Evolutionary conservation across 148 eudicot species (phyloP), one percentile per base, ranked within the genome.

Genomic region (Pouteria glomerata): DNA sequence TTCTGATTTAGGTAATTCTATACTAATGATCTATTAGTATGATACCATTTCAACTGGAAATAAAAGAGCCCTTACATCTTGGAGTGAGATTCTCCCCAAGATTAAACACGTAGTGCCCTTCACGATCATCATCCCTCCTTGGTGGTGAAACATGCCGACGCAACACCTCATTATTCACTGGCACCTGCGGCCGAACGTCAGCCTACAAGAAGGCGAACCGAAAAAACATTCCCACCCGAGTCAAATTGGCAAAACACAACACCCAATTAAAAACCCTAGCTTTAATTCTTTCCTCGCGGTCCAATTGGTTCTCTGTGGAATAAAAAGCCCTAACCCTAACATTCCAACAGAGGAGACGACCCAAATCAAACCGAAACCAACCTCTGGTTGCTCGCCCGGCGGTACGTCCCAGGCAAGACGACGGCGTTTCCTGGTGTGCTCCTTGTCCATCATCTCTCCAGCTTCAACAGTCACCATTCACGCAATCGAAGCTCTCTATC

Each of bases 31-130:
- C 26, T 24, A 21, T 10, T 41, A 73, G 66, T 23, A 18, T 41
- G n/a, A 41, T 2, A 23, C 1, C 16, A 14, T 2, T 37, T 34
- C 12, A 50, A 48, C 31, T 26, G 41, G 8, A 65, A 50, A 29
- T 21, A 7, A 41, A 30, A 52, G 56, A 31, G 24, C 8, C n/a
- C 84, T 85, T 84, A 93, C 98, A 93, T 90, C 96, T 81, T 63
- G 92, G 82, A 57, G 96, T 93, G 73, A 93, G 81, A 84, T 93
- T 85, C 62, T 93, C 98, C 63, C 98, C 98, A 14, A 89, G 78
- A 70, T 72, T 75, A 75, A 76, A 93, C 63, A 84, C 89, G 62
- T 81, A 93, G 83, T 93, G 98, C 1, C 98, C 98, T 53, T 90
- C 96, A 37, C 74, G 88, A 77, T 92, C 97, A 80, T 89, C 97